These are phyloP conservation scores for Agarophyton chilense DNA, from an alignment of 23 red algal species.

Conservation along the genomic window DNA sequence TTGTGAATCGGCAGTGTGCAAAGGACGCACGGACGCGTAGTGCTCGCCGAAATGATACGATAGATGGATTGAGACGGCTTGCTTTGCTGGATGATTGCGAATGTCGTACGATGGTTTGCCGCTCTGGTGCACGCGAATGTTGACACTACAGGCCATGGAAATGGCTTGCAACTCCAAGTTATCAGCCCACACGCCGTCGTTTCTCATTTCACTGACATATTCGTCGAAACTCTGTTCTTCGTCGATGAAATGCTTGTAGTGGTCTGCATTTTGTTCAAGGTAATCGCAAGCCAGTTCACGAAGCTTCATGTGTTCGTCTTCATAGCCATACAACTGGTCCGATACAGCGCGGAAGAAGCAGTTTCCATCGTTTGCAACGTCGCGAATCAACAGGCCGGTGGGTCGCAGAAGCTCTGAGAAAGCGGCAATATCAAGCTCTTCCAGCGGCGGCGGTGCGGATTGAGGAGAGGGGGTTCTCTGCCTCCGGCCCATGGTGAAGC, in stretches of 20 bases:
- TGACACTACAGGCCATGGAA: slow-evolving; percentile 73
- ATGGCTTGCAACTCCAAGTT: slow-evolving; percentile 81
- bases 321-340: slow-evolving; percentile 77
- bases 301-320: slow-evolving; percentile 61
- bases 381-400: slow-evolving; percentile 59
- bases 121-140: slow-evolving; percentile 84
- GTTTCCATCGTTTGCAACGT: slow-evolving; percentile 77
- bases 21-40: slow-evolving; percentile 74
- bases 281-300: slow-evolving; percentile 61
- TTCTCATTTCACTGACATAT: slow-evolving; percentile 72
- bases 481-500: slow-evolving; percentile 25
- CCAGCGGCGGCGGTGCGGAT: background rate
- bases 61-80: slow-evolving; percentile 66
- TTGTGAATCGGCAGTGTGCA: slow-evolving; percentile 10
- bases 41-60: slow-evolving; percentile 79
- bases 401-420: slow-evolving; percentile 36
- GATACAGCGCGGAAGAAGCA: slow-evolving; percentile 89
- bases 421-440: slow-evolving; percentile 56
- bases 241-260: slow-evolving; percentile 71
- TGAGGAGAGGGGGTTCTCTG: background rate
- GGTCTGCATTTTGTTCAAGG: slow-evolving; percentile 44
- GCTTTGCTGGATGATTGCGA: slow-evolving; percentile 65
- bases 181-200: slow-evolving; percentile 73
- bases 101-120: slow-evolving; percentile 81
- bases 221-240: slow-evolving; percentile 75